Base-by-base conservation (phyloP, 2,329 filamentous ascomycete species). In the Arthroderma uncinatum region DNA sequence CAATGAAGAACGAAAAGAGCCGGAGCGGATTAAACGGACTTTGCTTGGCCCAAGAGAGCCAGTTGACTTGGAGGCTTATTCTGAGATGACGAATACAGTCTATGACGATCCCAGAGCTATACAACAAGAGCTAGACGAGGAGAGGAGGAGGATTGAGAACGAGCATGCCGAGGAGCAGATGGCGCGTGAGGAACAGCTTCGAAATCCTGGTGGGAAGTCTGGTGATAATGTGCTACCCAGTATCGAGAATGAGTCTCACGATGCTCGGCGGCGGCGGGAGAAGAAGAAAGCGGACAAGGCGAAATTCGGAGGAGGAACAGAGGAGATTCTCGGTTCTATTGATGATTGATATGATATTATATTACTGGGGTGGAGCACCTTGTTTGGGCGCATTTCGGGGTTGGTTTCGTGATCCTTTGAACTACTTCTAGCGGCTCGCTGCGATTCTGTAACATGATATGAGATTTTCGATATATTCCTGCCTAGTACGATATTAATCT, bases 1-100 rank as follows among this genome's bases (percentile, higher is more conserved):
- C 28, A 78, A 79, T 37, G 82, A 85, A 67, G 81, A 85, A 66
- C 75, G 78, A 23, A 69, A 76, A 4, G 74, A 83, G 62, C 77
- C 79, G 0, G 70, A 74, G 14, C 69, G 77, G 14, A 76, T 85
- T 39, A 78, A 78, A 56, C 69, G 74, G 4, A 77, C 77, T 0
- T 68, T 85, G 2, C 65, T 74, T 10, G 74, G 75, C 0, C 73
- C 74, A 2, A 68, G 70, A 14, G 72, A 78, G 58, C 59, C 65
- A 2, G 71, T 78, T 25, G 70, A 74, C 61, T 67, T 78, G 48
- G 68, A 66, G 10, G 70, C 72, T 16, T 77, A 75, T 56, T 74
- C 73, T 1, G 68, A 72, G 58, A 70, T 77, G 71, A 75, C 74
- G 8, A 75, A 76, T 58, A 72, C 69, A 2, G 66, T 71, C 8